Evolutionary conservation across 2,329 filamentous ascomycete genomes (phyloP).

Genomic region (Polytolypa hystricis): DNA sequence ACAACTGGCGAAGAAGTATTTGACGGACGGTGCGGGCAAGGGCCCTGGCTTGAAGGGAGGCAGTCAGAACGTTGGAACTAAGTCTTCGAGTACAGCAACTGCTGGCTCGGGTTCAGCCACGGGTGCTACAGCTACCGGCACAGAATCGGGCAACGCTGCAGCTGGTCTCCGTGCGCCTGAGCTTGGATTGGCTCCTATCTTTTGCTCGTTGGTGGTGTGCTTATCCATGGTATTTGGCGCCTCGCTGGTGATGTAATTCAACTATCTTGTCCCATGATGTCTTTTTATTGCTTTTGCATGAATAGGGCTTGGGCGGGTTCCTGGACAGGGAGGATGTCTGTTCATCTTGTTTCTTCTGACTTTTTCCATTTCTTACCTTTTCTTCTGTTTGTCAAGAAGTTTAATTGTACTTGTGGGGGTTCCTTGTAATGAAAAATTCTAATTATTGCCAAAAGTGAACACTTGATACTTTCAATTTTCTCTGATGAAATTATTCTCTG

Average conservation of each 20-base stretch:
- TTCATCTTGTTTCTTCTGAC: too few relatives aligned
- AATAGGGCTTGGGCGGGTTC: too few relatives aligned
- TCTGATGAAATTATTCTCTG: too few relatives aligned
- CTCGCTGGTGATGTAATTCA: slow-evolving; percentile 24
- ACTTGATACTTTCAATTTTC: too few relatives aligned
- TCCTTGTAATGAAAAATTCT: too few relatives aligned
- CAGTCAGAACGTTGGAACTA: slow-evolving; percentile 44
- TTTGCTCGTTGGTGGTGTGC: slow-evolving; percentile 41
- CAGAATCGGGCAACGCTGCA: slow-evolving; percentile 32
- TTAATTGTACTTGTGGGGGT: too few relatives aligned
- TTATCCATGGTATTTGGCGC: slow-evolving; percentile 45
- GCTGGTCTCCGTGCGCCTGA: slow-evolving; percentile 34
- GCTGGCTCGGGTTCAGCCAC: slow-evolving; percentile 25
- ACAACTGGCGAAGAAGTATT: slow-evolving; percentile 42
- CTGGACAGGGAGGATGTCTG: too few relatives aligned
- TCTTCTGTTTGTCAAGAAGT: too few relatives aligned
- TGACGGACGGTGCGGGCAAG: slow-evolving; percentile 47
- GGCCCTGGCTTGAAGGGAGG: slow-evolving; percentile 48
- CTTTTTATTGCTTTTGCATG: too few relatives aligned
- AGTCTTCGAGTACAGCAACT: slow-evolving; percentile 37
- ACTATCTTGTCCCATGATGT: neutral
- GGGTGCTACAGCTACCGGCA: slow-evolving; percentile 15
- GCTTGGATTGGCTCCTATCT: slow-evolving; percentile 39
- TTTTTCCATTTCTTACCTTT: too few relatives aligned
- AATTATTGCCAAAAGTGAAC: too few relatives aligned